Percentiles rank a stretch among this genome's conserved stretches.
phyloP scores from a whole-genome alignment of 2,329 filamentous ascomycete species.

The Penicillium italicum region DNA sequence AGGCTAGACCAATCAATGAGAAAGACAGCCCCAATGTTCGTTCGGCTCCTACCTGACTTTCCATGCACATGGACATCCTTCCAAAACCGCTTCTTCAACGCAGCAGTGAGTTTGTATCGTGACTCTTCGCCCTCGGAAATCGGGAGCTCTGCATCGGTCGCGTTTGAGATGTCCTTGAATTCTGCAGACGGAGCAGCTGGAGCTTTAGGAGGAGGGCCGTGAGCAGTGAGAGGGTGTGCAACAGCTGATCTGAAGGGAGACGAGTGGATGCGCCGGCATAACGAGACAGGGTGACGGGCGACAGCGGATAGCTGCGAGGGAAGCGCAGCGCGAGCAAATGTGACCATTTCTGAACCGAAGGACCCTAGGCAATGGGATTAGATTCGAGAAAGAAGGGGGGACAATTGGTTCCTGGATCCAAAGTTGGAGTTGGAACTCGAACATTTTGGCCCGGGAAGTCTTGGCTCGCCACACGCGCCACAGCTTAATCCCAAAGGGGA shows the following conservation, averaged over 20 bases:
- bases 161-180: conserved; percentile 48
- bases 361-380: background rate
- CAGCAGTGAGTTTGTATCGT: conserved; percentile 32
- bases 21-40: background rate
- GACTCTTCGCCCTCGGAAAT: conserved; percentile 3
- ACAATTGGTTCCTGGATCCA: conserved; percentile 8
- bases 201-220: conserved; percentile 58
- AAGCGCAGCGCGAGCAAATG: conserved; percentile 22
- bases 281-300: conserved; percentile 14
- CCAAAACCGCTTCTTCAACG: conserved; percentile 77
- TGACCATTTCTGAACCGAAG: conserved; percentile 16
- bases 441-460: conserved; percentile 18
- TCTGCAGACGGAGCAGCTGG: conserved; percentile 52
- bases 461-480: conserved; percentile 18
- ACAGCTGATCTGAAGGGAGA: conserved; percentile 46
- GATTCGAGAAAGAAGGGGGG: background rate
- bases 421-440: conserved; percentile 8
- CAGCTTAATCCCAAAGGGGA: conserved; percentile 1
- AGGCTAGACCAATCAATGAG: background rate
- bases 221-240: conserved; percentile 56
- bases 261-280: conserved; percentile 34
- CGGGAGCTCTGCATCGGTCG: conserved; percentile 33
- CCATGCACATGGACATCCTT: conserved; percentile 71
- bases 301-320: conserved; percentile 18
- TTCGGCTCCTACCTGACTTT: conserved; percentile 53